Evolutionary conservation across 495 filamentous ascomycete genomes (phyloP).

Genomic region (Cudoniella acicularis): DNA sequence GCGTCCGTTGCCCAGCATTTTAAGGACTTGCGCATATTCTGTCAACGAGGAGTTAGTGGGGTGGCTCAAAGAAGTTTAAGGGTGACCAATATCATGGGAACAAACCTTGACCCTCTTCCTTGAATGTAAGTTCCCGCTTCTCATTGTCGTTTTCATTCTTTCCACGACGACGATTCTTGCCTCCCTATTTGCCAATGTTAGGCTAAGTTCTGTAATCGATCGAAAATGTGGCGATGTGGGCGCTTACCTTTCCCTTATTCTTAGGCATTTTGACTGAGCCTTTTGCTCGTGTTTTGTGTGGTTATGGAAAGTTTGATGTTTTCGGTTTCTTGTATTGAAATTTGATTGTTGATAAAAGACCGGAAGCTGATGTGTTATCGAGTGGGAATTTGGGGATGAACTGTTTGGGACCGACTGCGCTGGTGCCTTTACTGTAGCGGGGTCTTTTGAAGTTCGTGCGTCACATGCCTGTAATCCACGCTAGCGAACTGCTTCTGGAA

Average conservation of each 20-base stretch:
- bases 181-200: constrained; percentile 58
- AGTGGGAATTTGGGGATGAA: too few relatives aligned
- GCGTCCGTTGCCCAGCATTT: constrained; percentile 98
- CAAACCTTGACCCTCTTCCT: constrained; percentile 90
- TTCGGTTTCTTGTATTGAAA: too few relatives aligned
- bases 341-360: neutral
- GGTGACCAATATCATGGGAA: neutral
- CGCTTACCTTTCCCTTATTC: constrained; percentile 94
- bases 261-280: constrained; percentile 78
- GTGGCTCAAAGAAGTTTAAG: neutral
- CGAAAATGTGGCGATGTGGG: constrained; percentile 14
- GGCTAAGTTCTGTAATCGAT: constrained; percentile 2
- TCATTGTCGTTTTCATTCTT: constrained; percentile 99
- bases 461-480: constrained; percentile 1
- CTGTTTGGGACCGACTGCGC: too few relatives aligned
- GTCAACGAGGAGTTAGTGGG: constrained; percentile 22
- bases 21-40: constrained; percentile 98
- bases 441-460: constrained; percentile 9
- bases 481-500: neutral
- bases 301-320: too few relatives aligned
- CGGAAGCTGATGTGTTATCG: too few relatives aligned
- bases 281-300: constrained; percentile 4
- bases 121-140: constrained; percentile 98
- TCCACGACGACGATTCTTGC: constrained; percentile 96
- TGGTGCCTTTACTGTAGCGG: constrained; percentile 7